Base-by-base conservation (phyloP, 176 grass and related monocot species). In the Bothriochloa decipiens region DNA sequence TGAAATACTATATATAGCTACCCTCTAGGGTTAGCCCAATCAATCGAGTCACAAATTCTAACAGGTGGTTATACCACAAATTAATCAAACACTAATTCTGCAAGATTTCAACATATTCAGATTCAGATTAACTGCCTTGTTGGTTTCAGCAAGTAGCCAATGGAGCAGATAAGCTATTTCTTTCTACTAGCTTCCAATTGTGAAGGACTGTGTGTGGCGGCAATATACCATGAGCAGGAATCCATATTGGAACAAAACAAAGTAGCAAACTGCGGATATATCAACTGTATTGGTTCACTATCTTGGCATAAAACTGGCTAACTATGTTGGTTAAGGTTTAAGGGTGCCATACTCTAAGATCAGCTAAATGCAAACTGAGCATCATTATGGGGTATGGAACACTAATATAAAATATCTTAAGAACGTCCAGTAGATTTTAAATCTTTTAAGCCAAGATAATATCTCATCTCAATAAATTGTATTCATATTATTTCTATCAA, bases 391-490 rank as follows among this genome's bases (percentile, higher is more conserved):
- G 18, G 53, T 58, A 58, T 10, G 20, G 55, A 6, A 68, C 79
- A 69, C 37, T 10, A 69, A 82, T 68, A 28, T 25, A 47, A 87
- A 73, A 75, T 71, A 81, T 81, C 17, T 67, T 68, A 26, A 81
- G 3, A 36, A 26, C 4, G 9, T n/a, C 8, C 37, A 72, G 12
- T 62, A 60, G 15, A 63, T 11, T 10, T 64, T 29, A 65, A 79
- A 79, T 47, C 11, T 32, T 65, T 33, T 46, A 46, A 8, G 16
- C 27, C 16, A 65, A 47, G 76, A 79, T 64, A 78, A 42, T 11
- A 45, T 66, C 25, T 47, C 39, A 66, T 74, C 41, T 35, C 25
- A 83, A 23, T 61, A 75, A 40, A 20, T 49, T 82, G 20, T 25
- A 63, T 23, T 43, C 50, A 49, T 65, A 74, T 62, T 9, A 40